A percentile compares a stretch with the other conserved stretches of the same genome.
These are phyloP conservation scores for Globomyces pollinis-pini DNA, from an alignment of 192 early-diverging fungal genomes.

Conservation along the genomic window DNA sequence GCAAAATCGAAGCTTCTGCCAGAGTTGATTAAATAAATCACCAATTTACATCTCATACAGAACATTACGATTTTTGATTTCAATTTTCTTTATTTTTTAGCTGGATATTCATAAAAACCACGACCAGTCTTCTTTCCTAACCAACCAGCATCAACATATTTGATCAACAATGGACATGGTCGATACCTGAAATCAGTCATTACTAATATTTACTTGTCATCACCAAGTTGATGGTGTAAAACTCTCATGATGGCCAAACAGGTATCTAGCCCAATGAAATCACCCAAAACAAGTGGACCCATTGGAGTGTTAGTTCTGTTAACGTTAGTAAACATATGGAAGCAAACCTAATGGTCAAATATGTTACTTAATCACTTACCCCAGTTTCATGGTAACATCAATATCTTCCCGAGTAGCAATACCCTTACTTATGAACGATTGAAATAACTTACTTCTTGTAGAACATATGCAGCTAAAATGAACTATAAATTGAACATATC, in stretches of 20 bases:
- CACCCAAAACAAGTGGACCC: constrained; percentile 93
- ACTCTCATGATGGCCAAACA: constrained; percentile 97
- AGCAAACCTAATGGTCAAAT: neutral
- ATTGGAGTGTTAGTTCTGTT: constrained; percentile 96
- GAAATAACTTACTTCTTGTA: too few relatives aligned
- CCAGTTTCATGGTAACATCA: constrained; percentile 97
- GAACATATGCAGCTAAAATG: constrained; percentile 69
- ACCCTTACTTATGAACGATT: constrained; percentile 44
- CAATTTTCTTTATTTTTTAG: too few relatives aligned
- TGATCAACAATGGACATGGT: constrained; percentile 81
- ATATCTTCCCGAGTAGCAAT: constrained; percentile 90
- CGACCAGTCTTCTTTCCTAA: constrained; percentile 81
- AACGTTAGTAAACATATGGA: neutral
- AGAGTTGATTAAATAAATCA: constrained; percentile 12
- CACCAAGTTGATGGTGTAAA: constrained; percentile 80
- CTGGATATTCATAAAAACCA: constrained; percentile 70
- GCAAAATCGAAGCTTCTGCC: constrained; percentile 29
- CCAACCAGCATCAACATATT: constrained; percentile 96
- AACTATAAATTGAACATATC: too few relatives aligned
- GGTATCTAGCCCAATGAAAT: constrained; percentile 97
- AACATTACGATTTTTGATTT: too few relatives aligned
- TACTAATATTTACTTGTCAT: too few relatives aligned
- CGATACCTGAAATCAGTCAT: constrained; percentile 70
- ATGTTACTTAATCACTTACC: too few relatives aligned
- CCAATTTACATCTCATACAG: too few relatives aligned